Evolutionary conservation across 2,329 filamentous ascomycete species (phyloP).

Genomic region (Fonsecaea nubica): DNA sequence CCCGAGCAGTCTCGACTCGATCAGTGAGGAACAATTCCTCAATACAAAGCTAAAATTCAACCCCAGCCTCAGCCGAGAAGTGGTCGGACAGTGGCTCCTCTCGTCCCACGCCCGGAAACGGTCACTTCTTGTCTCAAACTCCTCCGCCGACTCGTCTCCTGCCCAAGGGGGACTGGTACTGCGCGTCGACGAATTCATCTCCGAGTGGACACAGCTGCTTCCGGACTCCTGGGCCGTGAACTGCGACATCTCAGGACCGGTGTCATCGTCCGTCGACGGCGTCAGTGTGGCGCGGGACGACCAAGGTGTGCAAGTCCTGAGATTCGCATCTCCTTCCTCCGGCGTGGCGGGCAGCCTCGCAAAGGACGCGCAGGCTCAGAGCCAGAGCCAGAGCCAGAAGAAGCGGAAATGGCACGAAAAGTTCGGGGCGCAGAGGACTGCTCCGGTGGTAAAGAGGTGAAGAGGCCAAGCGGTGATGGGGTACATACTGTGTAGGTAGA

Average conservation of each 20-base stretch:
- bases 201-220: slow-evolving; percentile 30
- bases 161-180: neutral
- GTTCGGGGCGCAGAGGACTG: slow-evolving; percentile 38
- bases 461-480: too few species aligned
- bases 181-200: slow-evolving; percentile 24
- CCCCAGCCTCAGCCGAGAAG: neutral
- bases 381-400: slow-evolving; percentile 18
- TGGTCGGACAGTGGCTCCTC: slow-evolving; percentile 28
- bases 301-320: slow-evolving; percentile 19
- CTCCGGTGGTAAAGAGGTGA: slow-evolving; percentile 11
- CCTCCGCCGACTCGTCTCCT: neutral
- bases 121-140: neutral
- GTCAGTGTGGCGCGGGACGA: slow-evolving; percentile 12
- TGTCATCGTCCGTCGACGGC: slow-evolving; percentile 4
- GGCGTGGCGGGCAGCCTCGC: neutral
- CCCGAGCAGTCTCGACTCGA: neutral
- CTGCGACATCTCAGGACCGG: slow-evolving; percentile 26
- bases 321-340: slow-evolving; percentile 1
- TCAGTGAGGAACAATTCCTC: neutral
- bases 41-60: slow-evolving; percentile 1
- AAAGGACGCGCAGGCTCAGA: neutral
- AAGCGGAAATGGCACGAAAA: slow-evolving; percentile 43
- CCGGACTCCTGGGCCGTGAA: slow-evolving; percentile 34
- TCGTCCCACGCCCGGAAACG: neutral
- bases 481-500: too few species aligned